These are phyloP conservation scores for Primulina eburnea DNA, from an alignment of 257 asterid genomes.

Conservation along the genomic window DNA sequence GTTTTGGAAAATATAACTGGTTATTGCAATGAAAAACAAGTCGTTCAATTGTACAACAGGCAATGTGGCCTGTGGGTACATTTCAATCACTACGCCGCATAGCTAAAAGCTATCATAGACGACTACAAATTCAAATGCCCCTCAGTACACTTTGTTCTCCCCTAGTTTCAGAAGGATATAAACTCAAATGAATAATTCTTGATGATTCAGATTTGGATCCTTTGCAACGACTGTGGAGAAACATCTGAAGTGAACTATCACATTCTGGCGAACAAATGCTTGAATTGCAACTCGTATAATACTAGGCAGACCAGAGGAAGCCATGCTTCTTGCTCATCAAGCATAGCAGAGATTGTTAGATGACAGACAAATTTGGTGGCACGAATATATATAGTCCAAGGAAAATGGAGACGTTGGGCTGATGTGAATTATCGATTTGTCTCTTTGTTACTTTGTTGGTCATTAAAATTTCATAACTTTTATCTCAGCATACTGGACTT, in stretches of 20 bases:
- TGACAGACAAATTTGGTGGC: slow-evolving; percentile 5
- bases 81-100: background rate
- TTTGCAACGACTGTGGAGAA: slow-evolving; percentile 67
- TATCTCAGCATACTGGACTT: background rate
- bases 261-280: slow-evolving; percentile 53
- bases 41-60: background rate
- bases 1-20: background rate
- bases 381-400: background rate
- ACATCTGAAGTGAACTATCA: slow-evolving; percentile 62
- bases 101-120: background rate
- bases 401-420: background rate
- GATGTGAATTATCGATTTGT: background rate
- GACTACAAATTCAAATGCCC: background rate
- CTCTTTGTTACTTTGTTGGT: background rate
- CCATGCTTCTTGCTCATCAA: slow-evolving; percentile 32
- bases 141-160: background rate
- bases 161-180: background rate
- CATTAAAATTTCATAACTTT: background rate
- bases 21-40: background rate
- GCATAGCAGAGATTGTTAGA: slow-evolving; percentile 31
- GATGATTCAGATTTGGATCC: slow-evolving; percentile 57
- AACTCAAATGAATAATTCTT: background rate
- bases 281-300: slow-evolving; percentile 59
- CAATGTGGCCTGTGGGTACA: background rate
- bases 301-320: slow-evolving; percentile 59